A percentile compares a stretch with the other conserved stretches of the same genome.
These are phyloP conservation scores for Phytophthora fragariae DNA, from an alignment of 352 stramenopile genomes.

Conservation along the genomic window DNA sequence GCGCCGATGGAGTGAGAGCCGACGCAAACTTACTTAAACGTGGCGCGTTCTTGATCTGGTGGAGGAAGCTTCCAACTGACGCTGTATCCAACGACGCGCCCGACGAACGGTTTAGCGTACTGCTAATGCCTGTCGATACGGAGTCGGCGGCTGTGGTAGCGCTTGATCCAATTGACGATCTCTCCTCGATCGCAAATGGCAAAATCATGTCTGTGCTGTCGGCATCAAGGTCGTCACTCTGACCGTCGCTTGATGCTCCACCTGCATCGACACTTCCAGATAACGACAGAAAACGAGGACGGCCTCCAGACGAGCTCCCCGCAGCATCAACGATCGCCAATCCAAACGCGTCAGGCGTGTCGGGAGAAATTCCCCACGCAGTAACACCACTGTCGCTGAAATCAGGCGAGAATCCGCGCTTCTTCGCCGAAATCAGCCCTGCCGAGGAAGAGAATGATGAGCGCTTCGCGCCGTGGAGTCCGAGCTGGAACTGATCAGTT, in stretches of 20 bases:
- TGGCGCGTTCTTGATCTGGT: slow-evolving; percentile 83
- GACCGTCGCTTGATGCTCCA: slow-evolving; percentile 2
- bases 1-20: not conserved
- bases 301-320: slow-evolving; percentile 26
- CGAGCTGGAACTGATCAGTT: slow-evolving; percentile 56
- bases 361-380: slow-evolving; percentile 73
- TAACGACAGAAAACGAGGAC: slow-evolving; percentile 56
- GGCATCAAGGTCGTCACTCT: slow-evolving; percentile 32
- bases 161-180: slow-evolving; percentile 39
- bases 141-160: slow-evolving; percentile 61
- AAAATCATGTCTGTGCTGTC: slow-evolving; percentile 53
- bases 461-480: slow-evolving; percentile 31
- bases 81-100: slow-evolving; percentile 56
- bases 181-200: slow-evolving; percentile 72
- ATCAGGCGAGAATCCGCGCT: slow-evolving; percentile 69
- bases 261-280: slow-evolving; percentile 26
- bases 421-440: slow-evolving; percentile 33
- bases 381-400: slow-evolving; percentile 62
- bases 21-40: slow-evolving; percentile 41
- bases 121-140: slow-evolving; percentile 31
- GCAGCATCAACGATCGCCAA: slow-evolving; percentile 52
- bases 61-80: slow-evolving; percentile 78
- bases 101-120: slow-evolving; percentile 23
- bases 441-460: slow-evolving; percentile 27
- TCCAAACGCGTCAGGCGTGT: slow-evolving; percentile 71